These are phyloP conservation scores for Aspergillus egyptiacus DNA, from an alignment of 495 filamentous ascomycete genomes.

Conservation along the genomic window DNA sequence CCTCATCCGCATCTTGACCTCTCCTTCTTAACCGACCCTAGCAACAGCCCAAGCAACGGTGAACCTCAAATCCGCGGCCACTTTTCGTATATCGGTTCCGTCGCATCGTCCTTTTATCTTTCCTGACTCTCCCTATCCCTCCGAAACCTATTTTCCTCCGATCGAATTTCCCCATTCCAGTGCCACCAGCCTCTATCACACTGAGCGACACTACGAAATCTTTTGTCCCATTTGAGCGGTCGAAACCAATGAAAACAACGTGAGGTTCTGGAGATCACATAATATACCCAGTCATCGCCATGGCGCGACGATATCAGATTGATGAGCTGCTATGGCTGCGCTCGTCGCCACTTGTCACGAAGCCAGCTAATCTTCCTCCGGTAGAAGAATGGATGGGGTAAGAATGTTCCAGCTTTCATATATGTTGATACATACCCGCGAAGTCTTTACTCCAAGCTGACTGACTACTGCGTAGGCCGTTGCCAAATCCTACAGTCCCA, in stretches of 20 bases:
- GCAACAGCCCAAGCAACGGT: conserved; percentile 24
- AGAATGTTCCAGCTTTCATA: conserved; percentile 22
- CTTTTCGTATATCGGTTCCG: not conserved
- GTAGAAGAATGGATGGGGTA: conserved; percentile 99
- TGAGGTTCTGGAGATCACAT: conserved; percentile 25
- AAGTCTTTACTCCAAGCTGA: conserved; percentile 2
- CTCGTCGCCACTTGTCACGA: conserved; percentile 77
- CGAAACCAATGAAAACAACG: conserved; percentile 31
- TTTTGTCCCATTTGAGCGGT: conserved; percentile 4
- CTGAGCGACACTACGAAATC: not conserved
- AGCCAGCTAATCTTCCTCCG: conserved; percentile 74
- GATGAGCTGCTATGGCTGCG: conserved; percentile 73
- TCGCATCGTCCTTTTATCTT: not conserved
- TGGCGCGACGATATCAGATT: conserved; percentile 65
- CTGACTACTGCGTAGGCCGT: conserved; percentile 35
- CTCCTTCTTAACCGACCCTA: conserved; percentile 14
- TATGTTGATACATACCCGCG: conserved; percentile 2
- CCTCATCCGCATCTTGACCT: conserved; percentile 21
- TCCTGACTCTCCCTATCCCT: not conserved
- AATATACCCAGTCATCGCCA: conserved; percentile 32
- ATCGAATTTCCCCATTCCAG: not conserved
- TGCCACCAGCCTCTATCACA: not conserved
- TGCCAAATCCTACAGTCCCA: conserved; percentile 43
- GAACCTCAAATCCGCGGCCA: conserved; percentile 18
- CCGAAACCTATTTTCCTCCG: not conserved